Base-by-base conservation (phyloP, 495 filamentous ascomycete genomes). In the Annulohypoxylon stygium region DNA sequence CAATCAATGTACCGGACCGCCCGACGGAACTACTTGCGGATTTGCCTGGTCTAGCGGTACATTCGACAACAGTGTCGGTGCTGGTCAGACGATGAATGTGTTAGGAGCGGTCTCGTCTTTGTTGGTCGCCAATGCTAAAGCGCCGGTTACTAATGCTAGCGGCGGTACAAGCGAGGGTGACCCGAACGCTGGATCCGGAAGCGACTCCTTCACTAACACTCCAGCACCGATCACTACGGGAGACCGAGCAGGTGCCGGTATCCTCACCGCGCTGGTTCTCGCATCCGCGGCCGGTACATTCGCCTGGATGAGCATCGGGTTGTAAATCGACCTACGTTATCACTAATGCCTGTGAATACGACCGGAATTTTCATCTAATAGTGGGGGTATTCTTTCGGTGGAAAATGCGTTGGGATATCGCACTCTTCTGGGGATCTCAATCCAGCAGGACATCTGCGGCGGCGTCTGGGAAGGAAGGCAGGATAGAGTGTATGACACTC, bases 151-250 rank as follows among this genome's bases (percentile, higher is more conserved):
- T 0, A 76, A 81, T 7, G 69, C 78, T 1, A 84, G 75, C 1
- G 90, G 90, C 7, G 90, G 90, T 41, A 91, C 86, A 0, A 90
- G 88, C 54, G 82, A 84, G 67, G 86, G 88, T 37, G 82, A 92
- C 70, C 87, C 90, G 1, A 81, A 79, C 16, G 90, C 90, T 2
- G 90, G 90, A 25, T 80, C 82, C 4, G 71, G 71, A n/a, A 70
- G 64, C 57, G 71, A 75, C 26, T 71, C 69, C 1, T 73, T 78
- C 33, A 61, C 26, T 16, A 62, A 76, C 11, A 59, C 63, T 6
- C 55, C 78, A 16, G 50, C 76, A 1, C 75, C 76, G 9, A 84
- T 90, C 58, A 87, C 83, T 0, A 81, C 79, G 3, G 85, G 80
- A 9, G 89, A 91, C 60, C 81, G 79, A 4, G 88, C 85, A 0